Evolutionary conservation across 352 stramenopile species (phyloP), one percentile per base, ranked within the genome.

Genomic region (Blastocystis sp.): DNA sequence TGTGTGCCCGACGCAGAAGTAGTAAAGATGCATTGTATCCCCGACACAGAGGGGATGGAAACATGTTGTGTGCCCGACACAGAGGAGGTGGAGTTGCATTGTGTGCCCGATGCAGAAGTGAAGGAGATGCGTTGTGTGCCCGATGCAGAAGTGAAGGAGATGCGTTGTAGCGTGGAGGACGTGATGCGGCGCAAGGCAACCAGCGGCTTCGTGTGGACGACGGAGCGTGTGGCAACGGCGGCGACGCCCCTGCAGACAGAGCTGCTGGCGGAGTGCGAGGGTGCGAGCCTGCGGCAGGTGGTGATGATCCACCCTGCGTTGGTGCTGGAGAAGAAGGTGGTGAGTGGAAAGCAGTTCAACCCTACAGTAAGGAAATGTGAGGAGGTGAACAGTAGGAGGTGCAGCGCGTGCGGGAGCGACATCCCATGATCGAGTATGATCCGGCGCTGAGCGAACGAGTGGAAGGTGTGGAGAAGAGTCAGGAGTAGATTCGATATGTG

Each of bases 281-380:
- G 11, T 17, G 43, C 28, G 3, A 69, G 69, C 53, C 17, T 84
- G 53, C 67, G 66, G 52, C 45, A 59, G 74, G 4, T 84, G 2
- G 21, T 84, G 0, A 38, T 23, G 17, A 69, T 84, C 21, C 74
- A 84, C 41, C 74, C 74, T 17, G 21, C 40, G 17, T 40, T 84
- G 40, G 4, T 84, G 10, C 21, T 56, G 4, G 74, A 69, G 38
- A 84, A 60, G 17, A 84, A 84, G 38, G 4, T 84, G 45, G 52
- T 56, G 48, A 17, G 5, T 7, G 48, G 48, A 56, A 56, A 56
- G 14, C 48, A 56, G 14, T 56, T 17, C 14, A 14, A 56, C 48
- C 5, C 5, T 17, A 56, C 5, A 17, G 48, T 56, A 56, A 14
- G 48, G 14, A 56, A 17, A 17, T 7, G 5, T 7, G 14, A 56